Percentiles rank a stretch among this genome's conserved stretches.
Evolutionary conservation across 106 monocot genomes (phyloP).

Genomic region (Posidonia australis): DNA sequence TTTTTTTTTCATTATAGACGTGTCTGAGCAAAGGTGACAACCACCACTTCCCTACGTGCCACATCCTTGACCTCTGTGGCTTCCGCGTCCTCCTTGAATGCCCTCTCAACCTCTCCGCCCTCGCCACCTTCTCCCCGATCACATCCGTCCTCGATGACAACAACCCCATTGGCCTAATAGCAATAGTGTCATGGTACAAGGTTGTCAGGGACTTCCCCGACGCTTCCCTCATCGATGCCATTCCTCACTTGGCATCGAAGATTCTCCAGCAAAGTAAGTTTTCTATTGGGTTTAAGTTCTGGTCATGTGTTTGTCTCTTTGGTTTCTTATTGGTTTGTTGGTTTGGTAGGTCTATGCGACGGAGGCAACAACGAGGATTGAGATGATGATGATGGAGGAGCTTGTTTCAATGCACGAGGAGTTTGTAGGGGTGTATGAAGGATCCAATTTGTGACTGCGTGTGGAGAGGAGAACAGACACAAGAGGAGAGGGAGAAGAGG

Average conservation of each 20-base stretch:
- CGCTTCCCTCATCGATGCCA: slow-evolving; percentile 54
- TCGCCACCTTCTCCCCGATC: slow-evolving; percentile 61
- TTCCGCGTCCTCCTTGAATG: slow-evolving; percentile 82
- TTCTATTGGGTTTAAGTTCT: background rate
- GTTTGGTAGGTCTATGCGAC: slow-evolving; percentile 63
- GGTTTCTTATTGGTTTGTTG: background rate
- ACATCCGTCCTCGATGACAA: background rate
- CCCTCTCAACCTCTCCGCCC: slow-evolving; percentile 78
- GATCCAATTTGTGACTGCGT: no score
- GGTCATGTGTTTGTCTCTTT: background rate
- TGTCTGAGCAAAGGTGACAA: slow-evolving; percentile 56
- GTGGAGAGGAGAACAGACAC: no score
- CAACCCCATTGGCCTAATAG: slow-evolving; percentile 25
- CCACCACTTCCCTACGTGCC: slow-evolving; percentile 56
- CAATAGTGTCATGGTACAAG: slow-evolving; percentile 48
- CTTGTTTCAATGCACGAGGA: slow-evolving; percentile 65
- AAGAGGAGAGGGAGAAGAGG: no score
- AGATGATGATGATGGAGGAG: slow-evolving; percentile 79
- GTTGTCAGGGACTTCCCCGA: slow-evolving; percentile 37
- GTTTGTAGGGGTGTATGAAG: slow-evolving; percentile 49
- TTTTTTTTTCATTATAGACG: slow-evolving; percentile 27
- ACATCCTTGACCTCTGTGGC: slow-evolving; percentile 58
- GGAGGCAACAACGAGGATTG: slow-evolving; percentile 53
- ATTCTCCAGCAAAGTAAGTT: slow-evolving; percentile 47
- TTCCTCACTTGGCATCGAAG: slow-evolving; percentile 48